These are phyloP conservation scores for Phanerochaete carnosa DNA, from an alignment of 768 basidiomycete species.

Conservation along the genomic window DNA sequence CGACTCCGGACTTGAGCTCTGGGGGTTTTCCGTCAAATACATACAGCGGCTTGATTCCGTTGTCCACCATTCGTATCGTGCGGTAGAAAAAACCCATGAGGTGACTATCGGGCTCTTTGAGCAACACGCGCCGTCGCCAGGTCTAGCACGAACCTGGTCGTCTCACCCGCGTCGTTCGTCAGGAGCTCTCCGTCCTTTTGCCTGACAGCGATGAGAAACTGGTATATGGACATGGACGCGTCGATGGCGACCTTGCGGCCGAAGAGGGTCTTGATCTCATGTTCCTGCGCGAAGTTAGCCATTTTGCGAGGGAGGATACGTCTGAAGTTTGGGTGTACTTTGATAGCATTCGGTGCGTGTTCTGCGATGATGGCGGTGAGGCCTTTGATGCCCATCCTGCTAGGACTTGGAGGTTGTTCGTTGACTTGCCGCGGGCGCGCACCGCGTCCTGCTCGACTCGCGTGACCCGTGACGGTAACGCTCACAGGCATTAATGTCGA, in stretches of 20 bases:
- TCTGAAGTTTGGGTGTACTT: conserved; percentile 21
- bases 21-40: conserved; percentile 99
- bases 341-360: conserved; percentile 84
- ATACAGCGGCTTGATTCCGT: conserved; percentile 97
- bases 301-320: conserved; percentile 2
- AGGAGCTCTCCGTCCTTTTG: conserved; percentile 96
- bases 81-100: conserved; percentile 99
- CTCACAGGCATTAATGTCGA: too few relatives aligned
- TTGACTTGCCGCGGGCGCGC: too few relatives aligned
- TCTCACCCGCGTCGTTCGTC: conserved; percentile 96
- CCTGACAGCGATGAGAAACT: conserved; percentile 96
- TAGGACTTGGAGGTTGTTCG: neutral
- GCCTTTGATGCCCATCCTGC: conserved; percentile 89
- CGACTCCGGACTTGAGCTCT: conserved; percentile 94
- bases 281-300: conserved; percentile 46
- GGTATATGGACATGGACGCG: conserved; percentile 96
- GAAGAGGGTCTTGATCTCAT: conserved; percentile 96
- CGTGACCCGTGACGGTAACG: neutral
- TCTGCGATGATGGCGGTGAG: conserved; percentile 86
- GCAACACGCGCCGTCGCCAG: neutral
- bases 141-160: conserved; percentile 58
- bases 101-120: conserved; percentile 49
- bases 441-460: neutral
- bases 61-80: conserved; percentile 96
- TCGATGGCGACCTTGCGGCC: conserved; percentile 98